These are phyloP conservation scores for Cytidiella melzeri DNA, from an alignment of 768 basidiomycete genomes.

Conservation along the genomic window DNA sequence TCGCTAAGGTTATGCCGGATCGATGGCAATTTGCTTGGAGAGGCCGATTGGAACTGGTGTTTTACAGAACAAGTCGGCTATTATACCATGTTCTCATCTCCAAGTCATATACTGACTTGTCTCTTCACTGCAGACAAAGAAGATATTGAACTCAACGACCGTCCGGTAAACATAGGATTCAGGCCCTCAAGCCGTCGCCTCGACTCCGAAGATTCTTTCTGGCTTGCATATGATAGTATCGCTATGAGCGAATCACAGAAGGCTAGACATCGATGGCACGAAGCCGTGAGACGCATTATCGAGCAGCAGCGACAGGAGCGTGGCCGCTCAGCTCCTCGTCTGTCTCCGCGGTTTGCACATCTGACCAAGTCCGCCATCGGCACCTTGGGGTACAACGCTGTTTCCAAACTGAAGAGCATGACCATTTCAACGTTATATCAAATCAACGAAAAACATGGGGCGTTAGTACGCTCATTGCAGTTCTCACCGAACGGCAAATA, in stretches of 20 bases:
- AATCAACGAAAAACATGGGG: slow-evolving; percentile 4
- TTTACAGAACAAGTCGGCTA: background rate
- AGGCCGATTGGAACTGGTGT: background rate
- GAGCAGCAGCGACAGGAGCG: too few species aligned
- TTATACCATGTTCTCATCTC: background rate
- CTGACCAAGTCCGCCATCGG: too few species aligned
- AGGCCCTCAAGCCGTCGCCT: background rate
- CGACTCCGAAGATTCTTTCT: slow-evolving; percentile 1
- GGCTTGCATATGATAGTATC: background rate
- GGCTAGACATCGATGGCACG: slow-evolving; percentile 4
- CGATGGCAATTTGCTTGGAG: background rate
- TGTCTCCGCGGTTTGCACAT: too few species aligned
- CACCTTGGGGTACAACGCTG: too few species aligned
- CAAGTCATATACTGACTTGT: background rate
- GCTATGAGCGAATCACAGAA: background rate
- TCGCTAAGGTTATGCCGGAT: background rate
- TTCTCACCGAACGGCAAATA: slow-evolving; percentile 8
- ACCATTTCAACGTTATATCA: too few species aligned
- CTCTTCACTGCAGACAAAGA: too few species aligned
- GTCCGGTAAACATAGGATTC: too few species aligned
- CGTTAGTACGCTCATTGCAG: slow-evolving; percentile 6
- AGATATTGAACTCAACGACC: background rate
- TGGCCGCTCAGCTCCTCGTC: too few species aligned
- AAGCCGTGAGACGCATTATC: slow-evolving; percentile 1
- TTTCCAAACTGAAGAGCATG: too few species aligned